Percentiles rank a stretch among this genome's conserved stretches.
Evolutionary conservation across 1,284 basidiomycete genomes (phyloP).

Genomic region (Apiotrichum mycotoxinovorans): DNA sequence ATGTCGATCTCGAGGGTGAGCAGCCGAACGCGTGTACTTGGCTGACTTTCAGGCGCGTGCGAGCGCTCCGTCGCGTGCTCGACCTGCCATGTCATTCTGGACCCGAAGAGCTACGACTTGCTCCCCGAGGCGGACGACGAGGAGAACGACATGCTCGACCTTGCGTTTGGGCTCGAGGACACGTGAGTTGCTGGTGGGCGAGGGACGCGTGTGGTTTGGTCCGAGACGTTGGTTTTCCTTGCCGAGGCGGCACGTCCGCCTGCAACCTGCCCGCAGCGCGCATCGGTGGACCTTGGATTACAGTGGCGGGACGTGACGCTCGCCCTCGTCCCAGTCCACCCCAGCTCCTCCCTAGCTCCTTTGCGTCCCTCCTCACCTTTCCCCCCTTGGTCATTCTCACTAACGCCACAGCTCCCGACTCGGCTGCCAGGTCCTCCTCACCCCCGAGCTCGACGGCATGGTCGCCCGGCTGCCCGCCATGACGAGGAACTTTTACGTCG

Average conservation of each 20-base stretch:
- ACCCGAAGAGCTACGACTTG: slow-evolving; percentile 74
- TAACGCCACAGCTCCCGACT: slow-evolving; percentile 54
- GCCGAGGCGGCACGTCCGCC: too few species aligned
- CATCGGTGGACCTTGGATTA: too few species aligned
- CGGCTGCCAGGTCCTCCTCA: slow-evolving; percentile 78
- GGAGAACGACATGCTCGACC: slow-evolving; percentile 97
- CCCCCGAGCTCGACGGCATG: slow-evolving; percentile 79
- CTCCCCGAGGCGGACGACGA: slow-evolving; percentile 92
- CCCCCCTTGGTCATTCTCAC: too few species aligned
- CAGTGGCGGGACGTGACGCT: too few species aligned
- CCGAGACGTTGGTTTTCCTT: too few species aligned
- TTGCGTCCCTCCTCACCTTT: neutral
- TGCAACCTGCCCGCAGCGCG: too few species aligned
- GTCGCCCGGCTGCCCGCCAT: slow-evolving; percentile 82
- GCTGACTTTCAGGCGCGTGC: slow-evolving; percentile 71
- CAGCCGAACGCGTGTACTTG: slow-evolving; percentile 1
- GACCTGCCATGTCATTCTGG: slow-evolving; percentile 92
- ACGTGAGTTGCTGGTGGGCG: slow-evolving; percentile 59
- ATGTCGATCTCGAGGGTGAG: slow-evolving; percentile 93
- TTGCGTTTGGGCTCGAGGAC: slow-evolving; percentile 95
- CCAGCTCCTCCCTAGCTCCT: neutral
- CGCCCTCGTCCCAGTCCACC: too few species aligned
- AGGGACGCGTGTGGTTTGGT: too few species aligned
- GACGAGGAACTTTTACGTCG: slow-evolving; percentile 96
- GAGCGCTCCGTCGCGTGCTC: slow-evolving; percentile 97